These are phyloP conservation scores for Neofusicoccum sp. DNA, from an alignment of 2,329 filamentous ascomycete genomes.

Conservation along the genomic window DNA sequence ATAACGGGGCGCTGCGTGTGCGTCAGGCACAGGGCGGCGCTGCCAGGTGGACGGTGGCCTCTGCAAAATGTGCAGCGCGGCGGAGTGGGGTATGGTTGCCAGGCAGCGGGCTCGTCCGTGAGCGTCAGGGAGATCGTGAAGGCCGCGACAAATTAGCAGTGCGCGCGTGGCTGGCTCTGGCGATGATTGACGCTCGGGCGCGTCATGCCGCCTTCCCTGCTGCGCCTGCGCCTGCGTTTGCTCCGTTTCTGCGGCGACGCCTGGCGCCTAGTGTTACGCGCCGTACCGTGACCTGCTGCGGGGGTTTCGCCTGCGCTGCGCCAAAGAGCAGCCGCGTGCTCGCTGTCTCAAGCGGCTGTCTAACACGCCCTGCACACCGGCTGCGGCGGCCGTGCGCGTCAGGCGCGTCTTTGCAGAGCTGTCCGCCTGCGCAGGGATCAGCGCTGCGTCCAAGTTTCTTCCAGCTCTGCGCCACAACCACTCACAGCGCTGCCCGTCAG, in stretches of 20 bases:
- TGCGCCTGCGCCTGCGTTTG: no score
- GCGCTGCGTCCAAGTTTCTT: not conserved
- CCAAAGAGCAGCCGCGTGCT: not conserved
- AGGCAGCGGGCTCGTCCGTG: constrained; percentile 6
- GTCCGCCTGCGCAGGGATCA: not conserved
- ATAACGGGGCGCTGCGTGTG: not conserved
- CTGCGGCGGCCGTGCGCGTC: constrained; percentile 3
- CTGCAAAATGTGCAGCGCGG: not conserved
- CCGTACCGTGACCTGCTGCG: no score
- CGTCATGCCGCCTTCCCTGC: not conserved
- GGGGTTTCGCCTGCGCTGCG: not conserved
- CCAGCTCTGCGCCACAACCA: not conserved
- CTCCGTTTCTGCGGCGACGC: no score
- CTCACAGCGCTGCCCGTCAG: not conserved
- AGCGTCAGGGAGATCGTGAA: not conserved
- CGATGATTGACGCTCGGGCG: constrained; percentile 1
- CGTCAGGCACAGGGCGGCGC: not conserved
- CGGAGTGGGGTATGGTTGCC: constrained; percentile 5
- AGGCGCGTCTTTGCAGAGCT: not conserved
- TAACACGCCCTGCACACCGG: not conserved
- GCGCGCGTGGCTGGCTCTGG: constrained; percentile 8
- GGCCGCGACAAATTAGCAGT: constrained; percentile 4
- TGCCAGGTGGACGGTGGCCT: not conserved
- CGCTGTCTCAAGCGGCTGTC: not conserved
- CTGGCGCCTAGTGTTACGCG: no score